Evolutionary conservation across 1,284 basidiomycete genomes (phyloP).

Genomic region (Sphaerobolus stellatus): DNA sequence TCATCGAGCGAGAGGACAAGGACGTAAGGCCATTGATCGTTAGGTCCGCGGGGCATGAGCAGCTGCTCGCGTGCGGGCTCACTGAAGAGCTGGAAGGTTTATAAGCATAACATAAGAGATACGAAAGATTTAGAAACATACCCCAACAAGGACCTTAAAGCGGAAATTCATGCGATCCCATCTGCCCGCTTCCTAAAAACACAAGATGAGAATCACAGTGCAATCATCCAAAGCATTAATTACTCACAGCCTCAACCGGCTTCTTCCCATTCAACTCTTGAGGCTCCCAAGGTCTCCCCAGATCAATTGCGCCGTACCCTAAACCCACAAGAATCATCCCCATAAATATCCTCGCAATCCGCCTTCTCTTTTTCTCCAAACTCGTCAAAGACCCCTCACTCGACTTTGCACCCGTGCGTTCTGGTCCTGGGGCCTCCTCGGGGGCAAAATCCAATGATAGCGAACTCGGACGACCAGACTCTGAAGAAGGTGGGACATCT

Average conservation of each 20-base stretch:
- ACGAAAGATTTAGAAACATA: slow-evolving; percentile 43
- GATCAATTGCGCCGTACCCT: slow-evolving; percentile 52
- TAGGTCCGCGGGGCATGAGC: slow-evolving; percentile 84
- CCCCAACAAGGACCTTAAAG: slow-evolving; percentile 56
- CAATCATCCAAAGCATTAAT: slow-evolving; percentile 6
- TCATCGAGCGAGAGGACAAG: slow-evolving; percentile 92
- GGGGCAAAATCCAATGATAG: background rate
- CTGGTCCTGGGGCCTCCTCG: background rate
- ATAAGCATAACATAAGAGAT: slow-evolving; percentile 4
- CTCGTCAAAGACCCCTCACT: slow-evolving; percentile 70
- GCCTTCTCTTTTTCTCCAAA: slow-evolving; percentile 64
- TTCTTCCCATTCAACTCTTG: slow-evolving; percentile 53
- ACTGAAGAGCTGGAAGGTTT: slow-evolving; percentile 69
- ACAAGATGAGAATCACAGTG: slow-evolving; percentile 58
- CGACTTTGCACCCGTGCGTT: slow-evolving; percentile 67
- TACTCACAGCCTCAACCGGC: slow-evolving; percentile 41
- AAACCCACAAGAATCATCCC: slow-evolving; percentile 50
- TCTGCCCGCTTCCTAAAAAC: slow-evolving; percentile 39
- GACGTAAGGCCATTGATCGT: slow-evolving; percentile 89
- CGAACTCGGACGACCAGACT: too few relatives aligned
- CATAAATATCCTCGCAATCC: slow-evolving; percentile 50
- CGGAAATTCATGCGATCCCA: slow-evolving; percentile 62
- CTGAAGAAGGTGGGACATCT: too few relatives aligned
- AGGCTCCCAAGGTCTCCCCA: slow-evolving; percentile 63
- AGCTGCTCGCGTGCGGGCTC: slow-evolving; percentile 92